Evolutionary conservation across 2,329 filamentous ascomycete species (phyloP), one percentile per base, ranked within the genome.

Genomic region (Pseudonectria foliicola): DNA sequence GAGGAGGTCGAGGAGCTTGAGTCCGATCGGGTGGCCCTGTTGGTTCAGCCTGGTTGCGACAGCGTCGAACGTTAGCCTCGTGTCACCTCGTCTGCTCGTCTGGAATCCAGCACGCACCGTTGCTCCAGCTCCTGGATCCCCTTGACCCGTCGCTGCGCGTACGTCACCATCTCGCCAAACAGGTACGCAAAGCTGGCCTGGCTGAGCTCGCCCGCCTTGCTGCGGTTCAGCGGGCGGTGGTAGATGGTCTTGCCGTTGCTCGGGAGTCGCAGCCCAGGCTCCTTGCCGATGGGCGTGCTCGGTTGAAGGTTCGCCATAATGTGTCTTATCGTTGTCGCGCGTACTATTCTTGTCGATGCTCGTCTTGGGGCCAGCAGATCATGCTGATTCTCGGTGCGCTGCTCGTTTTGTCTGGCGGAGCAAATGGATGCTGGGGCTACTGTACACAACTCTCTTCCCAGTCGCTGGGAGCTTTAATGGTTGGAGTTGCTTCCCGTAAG

Each of bases 221-320:
- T 83, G 45, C 92, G 84, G 64, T 95, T 95, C 42, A 96, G 71
- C 43, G 94, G 88, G 36, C 92, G 78, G 70, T 95, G 88, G 70
- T 96, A 98, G 67, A 98, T 96, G 46, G 88, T 95, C 68, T 96
- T 96, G 67, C 88, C 87, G 61, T 80, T 94, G 37, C 85, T 85
- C 31, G 92, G 90, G 55, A 93, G 86, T 49, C 88, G 85, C 43
- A 98, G 80, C 16, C 85, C 81, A 24, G 71, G 59, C 46, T 71
- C 70, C 56, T 70, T 68, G 48, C 63, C 61, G 39, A 64, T 58
- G 16, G 62, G 52, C 44, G 70, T 63, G 44, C 62, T 55, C 38
- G 69, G 59, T 48, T 71, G 70, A 27, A 70, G 56, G 55, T 70
- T 74, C 39, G 70, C 63, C 71, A 75, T 75, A n/a, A n/a, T n/a